Percentiles rank a stretch among this genome's conserved stretches.
Evolutionary conservation across 1,284 basidiomycete species (phyloP).

Genomic region (Microbotryum saponariae): DNA sequence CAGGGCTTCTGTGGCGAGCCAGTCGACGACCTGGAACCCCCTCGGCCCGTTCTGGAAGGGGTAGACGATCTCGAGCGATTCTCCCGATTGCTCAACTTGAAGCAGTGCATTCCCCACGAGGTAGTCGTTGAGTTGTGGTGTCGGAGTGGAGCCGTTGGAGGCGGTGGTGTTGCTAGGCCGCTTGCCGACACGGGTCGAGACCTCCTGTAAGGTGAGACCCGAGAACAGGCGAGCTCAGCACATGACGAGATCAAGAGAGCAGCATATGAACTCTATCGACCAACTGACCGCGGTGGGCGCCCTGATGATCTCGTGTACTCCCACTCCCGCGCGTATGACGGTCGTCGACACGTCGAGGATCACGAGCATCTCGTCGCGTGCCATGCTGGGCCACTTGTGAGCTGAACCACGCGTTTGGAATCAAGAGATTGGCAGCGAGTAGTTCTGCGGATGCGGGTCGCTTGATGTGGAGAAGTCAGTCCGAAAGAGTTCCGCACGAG

Average conservation of each 20-base stretch:
- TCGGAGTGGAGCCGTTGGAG: constrained; percentile 17
- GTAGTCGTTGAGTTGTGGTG: constrained; percentile 59
- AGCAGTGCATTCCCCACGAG: constrained; percentile 74
- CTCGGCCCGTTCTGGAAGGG: constrained; percentile 54
- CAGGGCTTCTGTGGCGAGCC: constrained; percentile 82
- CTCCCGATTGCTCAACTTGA: constrained; percentile 62
- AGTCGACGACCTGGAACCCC: constrained; percentile 66
- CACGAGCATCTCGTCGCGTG: constrained; percentile 70
- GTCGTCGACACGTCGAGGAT: constrained; percentile 71
- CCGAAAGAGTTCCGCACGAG: no score
- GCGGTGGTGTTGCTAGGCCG: constrained; percentile 45
- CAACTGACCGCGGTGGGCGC: constrained; percentile 57
- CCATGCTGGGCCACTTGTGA: constrained; percentile 27
- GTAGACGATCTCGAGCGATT: constrained; percentile 68
- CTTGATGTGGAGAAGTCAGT: no score
- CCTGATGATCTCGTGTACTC: constrained; percentile 69
- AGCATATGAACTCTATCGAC: no score
- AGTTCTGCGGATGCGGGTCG: no score
- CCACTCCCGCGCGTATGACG: constrained; percentile 63
- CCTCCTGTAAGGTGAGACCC: constrained; percentile 47
- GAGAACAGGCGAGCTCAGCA: constrained; percentile 27
- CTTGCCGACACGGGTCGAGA: constrained; percentile 65
- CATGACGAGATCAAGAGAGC: constrained; percentile 11
- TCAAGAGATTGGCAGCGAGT: no score
- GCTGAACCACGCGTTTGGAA: not conserved